Evolutionary conservation across 2,329 filamentous ascomycete species (phyloP).

Genomic region (Beauveria rudraprayagi): DNA sequence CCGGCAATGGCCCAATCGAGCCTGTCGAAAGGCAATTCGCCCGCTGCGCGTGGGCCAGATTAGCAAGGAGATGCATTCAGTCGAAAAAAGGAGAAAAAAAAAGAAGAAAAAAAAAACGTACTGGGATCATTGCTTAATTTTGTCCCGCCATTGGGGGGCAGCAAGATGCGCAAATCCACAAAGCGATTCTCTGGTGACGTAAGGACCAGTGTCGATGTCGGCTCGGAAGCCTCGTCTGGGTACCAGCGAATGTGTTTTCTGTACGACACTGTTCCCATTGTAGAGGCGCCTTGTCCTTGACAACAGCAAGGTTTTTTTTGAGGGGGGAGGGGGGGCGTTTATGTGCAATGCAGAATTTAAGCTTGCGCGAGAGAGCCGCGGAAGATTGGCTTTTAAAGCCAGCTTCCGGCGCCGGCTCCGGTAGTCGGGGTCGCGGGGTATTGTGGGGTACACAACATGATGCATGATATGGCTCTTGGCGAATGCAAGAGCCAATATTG

Average conservation of each 20-base stretch:
- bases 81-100: too few species aligned
- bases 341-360: neutral
- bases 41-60: neutral
- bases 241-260: conserved; percentile 54
- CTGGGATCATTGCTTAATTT: conserved; percentile 2
- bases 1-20: conserved; percentile 63
- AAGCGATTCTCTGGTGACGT: conserved; percentile 50
- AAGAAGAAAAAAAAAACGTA: neutral
- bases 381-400: neutral
- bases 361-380: neutral
- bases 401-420: conserved; percentile 4
- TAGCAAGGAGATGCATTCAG: too few species aligned
- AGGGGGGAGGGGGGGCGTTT: too few species aligned
- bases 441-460: neutral
- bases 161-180: conserved; percentile 52
- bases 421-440: conserved; percentile 4
- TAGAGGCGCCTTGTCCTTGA: neutral
- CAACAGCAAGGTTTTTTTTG: too few species aligned
- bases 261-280: conserved; percentile 44
- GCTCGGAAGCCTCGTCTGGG: conserved; percentile 43
- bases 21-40: conserved; percentile 16
- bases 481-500: neutral
- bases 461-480: too few species aligned
- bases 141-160: conserved; percentile 17
- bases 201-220: conserved; percentile 56